Evolutionary conservation across 2,329 filamentous ascomycete genomes (phyloP), one percentile per base, ranked within the genome.

Genomic region (Ophiostoma populinum): DNA sequence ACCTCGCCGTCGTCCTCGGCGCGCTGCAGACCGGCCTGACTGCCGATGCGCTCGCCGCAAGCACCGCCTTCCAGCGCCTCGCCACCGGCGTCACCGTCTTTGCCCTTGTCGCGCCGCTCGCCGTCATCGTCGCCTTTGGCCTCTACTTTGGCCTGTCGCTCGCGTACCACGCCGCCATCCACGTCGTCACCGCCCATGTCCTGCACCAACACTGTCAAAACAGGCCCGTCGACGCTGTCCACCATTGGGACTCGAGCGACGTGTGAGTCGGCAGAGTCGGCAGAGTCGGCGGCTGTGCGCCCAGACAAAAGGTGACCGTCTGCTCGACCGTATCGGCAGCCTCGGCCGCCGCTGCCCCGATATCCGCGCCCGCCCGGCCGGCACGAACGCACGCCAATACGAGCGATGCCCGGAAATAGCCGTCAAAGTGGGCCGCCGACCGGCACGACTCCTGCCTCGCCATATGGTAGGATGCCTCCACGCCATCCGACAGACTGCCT

Each of bases 1-100:
- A 59, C 41, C 43, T 64, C 15, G 55, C 53, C 25, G 43, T 67
- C 12, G 50, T 64, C 13, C 49, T 68, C 21, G 57, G 57, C 3
- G 62, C 62, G 0, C 62, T 67, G 58, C 63, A 67, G 46, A 58
- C 65, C 10, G 60, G 58, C 1, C 45, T 65, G 9, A 51, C 53
- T 3, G 61, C 55, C 0, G 40, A 52, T 2, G 29, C 30, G 17
- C 50, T 63, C 2, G 32, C 30, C 1, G 40, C 48, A 1, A 59
- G 53, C 40, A n/a, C 39, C 0, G 37, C 43, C 0, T 70, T 68
- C 43, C 55, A 61, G 43, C 34, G 38, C 7, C 60, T 55, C 1
- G 56, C 56, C 1, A 62, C 61, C 39, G 61, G 60, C 2, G 65
- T 69, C 37, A 56, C 59, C 3, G 46, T 65, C 5, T 65, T 67